phyloP scores from a whole-genome alignment of 2,329 filamentous ascomycete species.

The Sarocladium strictum region DNA sequence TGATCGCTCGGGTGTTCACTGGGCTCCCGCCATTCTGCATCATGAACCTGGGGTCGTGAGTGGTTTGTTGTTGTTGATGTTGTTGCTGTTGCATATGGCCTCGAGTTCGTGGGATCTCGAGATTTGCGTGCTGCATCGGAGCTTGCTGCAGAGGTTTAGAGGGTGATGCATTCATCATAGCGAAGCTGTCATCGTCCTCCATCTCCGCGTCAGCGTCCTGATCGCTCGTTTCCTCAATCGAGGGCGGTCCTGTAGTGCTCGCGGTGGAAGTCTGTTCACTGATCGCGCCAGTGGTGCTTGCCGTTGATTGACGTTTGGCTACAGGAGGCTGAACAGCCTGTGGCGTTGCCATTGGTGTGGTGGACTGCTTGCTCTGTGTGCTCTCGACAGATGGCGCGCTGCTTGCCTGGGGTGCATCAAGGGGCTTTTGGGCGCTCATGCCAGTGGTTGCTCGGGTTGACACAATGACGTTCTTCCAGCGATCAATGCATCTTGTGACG shows the following conservation, averaged over 20 bases:
- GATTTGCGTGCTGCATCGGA: conserved; percentile 29
- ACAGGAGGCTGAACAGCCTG: conserved; percentile 16
- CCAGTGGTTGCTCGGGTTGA: conserved; percentile 39
- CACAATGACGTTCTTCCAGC: conserved; percentile 58
- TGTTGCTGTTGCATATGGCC: conserved; percentile 25
- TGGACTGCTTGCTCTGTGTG: conserved; percentile 12
- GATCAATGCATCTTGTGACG: conserved; percentile 49
- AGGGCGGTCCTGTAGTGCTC: conserved; percentile 30
- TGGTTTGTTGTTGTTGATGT: conserved; percentile 16
- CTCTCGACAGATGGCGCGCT: conserved; percentile 17
- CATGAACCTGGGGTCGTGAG: conserved; percentile 34
- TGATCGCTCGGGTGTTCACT: conserved; percentile 28
- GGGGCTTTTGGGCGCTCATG: conserved; percentile 43
- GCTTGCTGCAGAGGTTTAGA: conserved; percentile 20
- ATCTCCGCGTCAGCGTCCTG: conserved; percentile 43
- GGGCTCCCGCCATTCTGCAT: conserved; percentile 35
- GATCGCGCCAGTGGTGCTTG: conserved; percentile 23
- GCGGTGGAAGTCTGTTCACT: conserved; percentile 29
- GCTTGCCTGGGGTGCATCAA: conserved; percentile 28
- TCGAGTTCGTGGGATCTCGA: conserved; percentile 38
- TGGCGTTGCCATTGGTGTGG: conserved; percentile 16
- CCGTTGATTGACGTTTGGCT: conserved; percentile 25
- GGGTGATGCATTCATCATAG: conserved; percentile 39
- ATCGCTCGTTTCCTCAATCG: conserved; percentile 41
- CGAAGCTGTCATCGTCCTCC: conserved; percentile 53